A percentile compares a stretch with the other conserved stretches of the same genome.
These are phyloP conservation scores for Chalciporus pseudorubinellus DNA, from an alignment of 768 basidiomycete species.

Conservation along the genomic window DNA sequence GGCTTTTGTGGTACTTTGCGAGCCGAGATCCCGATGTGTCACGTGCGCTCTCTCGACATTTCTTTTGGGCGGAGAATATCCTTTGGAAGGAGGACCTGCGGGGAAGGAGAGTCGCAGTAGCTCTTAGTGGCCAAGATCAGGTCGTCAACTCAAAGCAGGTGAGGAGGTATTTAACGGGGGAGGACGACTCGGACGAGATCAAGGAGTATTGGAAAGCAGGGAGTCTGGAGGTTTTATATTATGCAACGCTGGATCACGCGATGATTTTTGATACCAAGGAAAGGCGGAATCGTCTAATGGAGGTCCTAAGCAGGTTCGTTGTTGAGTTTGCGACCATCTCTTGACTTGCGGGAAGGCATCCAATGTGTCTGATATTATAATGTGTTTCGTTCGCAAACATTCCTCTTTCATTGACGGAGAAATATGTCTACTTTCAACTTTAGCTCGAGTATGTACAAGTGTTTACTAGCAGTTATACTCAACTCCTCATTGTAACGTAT, in stretches of 20 bases:
- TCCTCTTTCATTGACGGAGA: no score
- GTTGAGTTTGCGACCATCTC: not conserved
- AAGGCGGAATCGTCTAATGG: constrained; percentile 29
- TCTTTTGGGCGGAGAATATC: constrained; percentile 65
- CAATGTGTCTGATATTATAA: no score
- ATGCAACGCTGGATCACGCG: constrained; percentile 40
- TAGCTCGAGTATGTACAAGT: no score
- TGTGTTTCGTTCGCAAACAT: no score
- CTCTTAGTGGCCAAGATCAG: constrained; percentile 41
- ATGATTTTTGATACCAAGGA: constrained; percentile 36
- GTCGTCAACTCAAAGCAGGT: constrained; percentile 41
- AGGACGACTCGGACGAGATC: constrained; percentile 16
- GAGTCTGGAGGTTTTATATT: constrained; percentile 40
- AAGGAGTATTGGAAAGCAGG: constrained; percentile 28
- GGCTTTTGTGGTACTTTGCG: constrained; percentile 69
- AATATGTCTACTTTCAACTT: no score
- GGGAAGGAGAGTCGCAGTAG: constrained; percentile 32
- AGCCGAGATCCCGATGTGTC: constrained; percentile 63
- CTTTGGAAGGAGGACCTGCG: constrained; percentile 58
- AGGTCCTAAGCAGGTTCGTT: constrained; percentile 34
- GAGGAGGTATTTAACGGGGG: constrained; percentile 39
- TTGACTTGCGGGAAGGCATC: not conserved
- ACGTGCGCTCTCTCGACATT: constrained; percentile 54
- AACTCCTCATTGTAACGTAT: no score
- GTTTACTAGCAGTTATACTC: no score